These are phyloP conservation scores for Anthracocystis setariae DNA, from an alignment of 1,284 basidiomycete genomes.

Conservation along the genomic window DNA sequence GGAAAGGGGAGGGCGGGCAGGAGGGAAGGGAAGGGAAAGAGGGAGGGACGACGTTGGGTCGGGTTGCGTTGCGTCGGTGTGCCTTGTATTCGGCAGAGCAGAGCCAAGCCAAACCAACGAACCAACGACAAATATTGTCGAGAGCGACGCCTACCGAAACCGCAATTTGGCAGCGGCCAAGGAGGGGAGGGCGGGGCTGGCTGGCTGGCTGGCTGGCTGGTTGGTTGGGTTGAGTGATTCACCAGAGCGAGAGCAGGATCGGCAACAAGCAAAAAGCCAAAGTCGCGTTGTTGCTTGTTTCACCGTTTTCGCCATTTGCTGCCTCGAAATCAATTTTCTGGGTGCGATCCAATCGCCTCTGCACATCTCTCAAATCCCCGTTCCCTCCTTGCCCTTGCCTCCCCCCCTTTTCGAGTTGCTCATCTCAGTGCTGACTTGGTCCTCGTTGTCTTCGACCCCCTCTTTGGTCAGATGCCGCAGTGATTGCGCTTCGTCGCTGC, in stretches of 20 bases:
- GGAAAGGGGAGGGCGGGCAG: slow-evolving; percentile 24
- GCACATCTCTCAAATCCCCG: background rate
- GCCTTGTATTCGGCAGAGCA: too few relatives aligned
- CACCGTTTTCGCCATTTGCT: slow-evolving; percentile 10
- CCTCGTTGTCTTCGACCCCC: background rate
- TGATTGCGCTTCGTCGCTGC: background rate
- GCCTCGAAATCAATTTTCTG: slow-evolving; percentile 4
- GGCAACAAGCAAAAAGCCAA: slow-evolving; percentile 1
- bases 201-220: too few relatives aligned
- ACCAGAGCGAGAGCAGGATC: background rate
- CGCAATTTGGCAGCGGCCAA: background rate
- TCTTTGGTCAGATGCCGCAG: background rate
- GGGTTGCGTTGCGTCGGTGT: background rate
- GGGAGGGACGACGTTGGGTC: background rate
- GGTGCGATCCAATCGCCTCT: background rate
- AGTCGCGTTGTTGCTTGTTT: background rate
- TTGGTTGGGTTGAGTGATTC: background rate
- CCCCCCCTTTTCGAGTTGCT: background rate
- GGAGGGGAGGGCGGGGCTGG: background rate
- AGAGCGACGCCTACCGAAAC: background rate
- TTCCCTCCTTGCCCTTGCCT: too few relatives aligned
- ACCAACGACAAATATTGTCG: too few relatives aligned
- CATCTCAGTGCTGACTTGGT: background rate
- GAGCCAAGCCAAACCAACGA: too few relatives aligned
- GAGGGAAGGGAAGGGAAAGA: slow-evolving; percentile 12